phyloP scores from a whole-genome alignment of 2,329 filamentous ascomycete species.

The Colletotrichum spaethianum region DNA sequence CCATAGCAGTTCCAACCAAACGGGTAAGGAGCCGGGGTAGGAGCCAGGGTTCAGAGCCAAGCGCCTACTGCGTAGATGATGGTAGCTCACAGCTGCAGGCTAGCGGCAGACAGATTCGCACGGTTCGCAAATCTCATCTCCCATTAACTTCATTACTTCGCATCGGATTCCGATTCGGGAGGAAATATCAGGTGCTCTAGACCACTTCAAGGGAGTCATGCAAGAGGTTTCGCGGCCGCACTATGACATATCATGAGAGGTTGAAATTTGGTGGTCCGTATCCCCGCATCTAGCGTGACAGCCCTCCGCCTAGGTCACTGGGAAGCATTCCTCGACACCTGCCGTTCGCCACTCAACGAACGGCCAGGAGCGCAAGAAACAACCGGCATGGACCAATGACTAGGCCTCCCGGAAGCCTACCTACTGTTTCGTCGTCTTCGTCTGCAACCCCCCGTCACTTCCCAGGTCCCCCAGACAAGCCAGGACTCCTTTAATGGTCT shows the following conservation, averaged over 20 bases:
- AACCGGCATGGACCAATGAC: neutral
- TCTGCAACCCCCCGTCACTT: neutral
- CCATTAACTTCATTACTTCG: neutral
- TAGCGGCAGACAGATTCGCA: neutral
- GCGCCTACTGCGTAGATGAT: neutral
- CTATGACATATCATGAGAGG: conserved; percentile 7
- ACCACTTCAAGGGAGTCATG: neutral
- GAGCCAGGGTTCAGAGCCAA: neutral
- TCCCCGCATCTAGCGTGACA: neutral
- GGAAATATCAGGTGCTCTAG: neutral
- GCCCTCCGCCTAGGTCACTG: neutral
- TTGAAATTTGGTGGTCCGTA: neutral
- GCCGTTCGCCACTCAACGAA: neutral
- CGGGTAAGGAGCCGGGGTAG: too few species aligned
- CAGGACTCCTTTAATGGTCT: neutral
- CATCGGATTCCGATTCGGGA: neutral
- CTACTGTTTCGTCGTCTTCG: neutral
- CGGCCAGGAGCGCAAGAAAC: neutral
- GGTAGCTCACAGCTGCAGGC: neutral
- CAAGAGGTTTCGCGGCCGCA: neutral
- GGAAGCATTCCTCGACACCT: neutral
- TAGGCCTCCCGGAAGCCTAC: neutral
- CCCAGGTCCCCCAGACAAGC: neutral
- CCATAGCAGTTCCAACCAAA: too few species aligned
- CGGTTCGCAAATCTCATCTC: neutral